A percentile compares a stretch with the other conserved stretches of the same genome.
These are phyloP conservation scores for Raffaelea albimanens DNA, from an alignment of 2,329 filamentous ascomycete genomes.

Conservation along the genomic window DNA sequence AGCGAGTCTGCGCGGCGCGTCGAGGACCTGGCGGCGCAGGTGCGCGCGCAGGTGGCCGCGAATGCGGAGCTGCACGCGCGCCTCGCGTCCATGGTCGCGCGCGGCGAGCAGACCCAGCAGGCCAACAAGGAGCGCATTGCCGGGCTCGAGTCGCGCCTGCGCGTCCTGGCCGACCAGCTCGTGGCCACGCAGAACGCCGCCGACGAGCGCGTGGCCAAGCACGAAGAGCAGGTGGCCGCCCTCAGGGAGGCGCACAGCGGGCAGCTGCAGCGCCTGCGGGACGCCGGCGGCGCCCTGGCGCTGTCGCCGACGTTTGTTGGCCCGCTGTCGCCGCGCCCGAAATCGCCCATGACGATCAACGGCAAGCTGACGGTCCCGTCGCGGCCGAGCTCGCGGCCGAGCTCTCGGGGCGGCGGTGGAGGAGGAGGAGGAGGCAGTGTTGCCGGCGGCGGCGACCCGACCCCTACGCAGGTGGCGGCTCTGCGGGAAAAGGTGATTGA, in stretches of 20 bases:
- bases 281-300: slow-evolving; percentile 19
- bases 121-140: slow-evolving; percentile 75
- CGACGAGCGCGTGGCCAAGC: slow-evolving; percentile 71
- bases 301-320: slow-evolving; percentile 16
- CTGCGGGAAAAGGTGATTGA: slow-evolving; percentile 73
- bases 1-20: slow-evolving; percentile 61
- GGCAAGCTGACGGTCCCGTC: slow-evolving; percentile 8
- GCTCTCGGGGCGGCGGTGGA: too few relatives aligned
- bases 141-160: slow-evolving; percentile 71
- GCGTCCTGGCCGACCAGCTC: slow-evolving; percentile 73
- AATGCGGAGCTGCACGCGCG: slow-evolving; percentile 69
- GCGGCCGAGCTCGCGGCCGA: slow-evolving; percentile 4
- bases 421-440: slow-evolving; percentile 10
- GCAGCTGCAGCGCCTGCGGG: slow-evolving; percentile 67
- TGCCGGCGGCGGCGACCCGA: not conserved
- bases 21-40: slow-evolving; percentile 69
- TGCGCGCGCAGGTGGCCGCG: slow-evolving; percentile 68
- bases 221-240: slow-evolving; percentile 74
- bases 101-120: slow-evolving; percentile 77
- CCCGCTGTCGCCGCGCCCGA: slow-evolving; percentile 25
- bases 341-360: slow-evolving; percentile 43
- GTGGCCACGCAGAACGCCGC: slow-evolving; percentile 74
- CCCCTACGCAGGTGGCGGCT: slow-evolving; percentile 53
- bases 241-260: slow-evolving; percentile 69
- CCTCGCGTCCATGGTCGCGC: slow-evolving; percentile 67